Percentiles rank a stretch among this genome's conserved stretches.
These are phyloP conservation scores for Heterobasidion irregulare DNA, from an alignment of 1,284 basidiomycete species.

Conservation along the genomic window DNA sequence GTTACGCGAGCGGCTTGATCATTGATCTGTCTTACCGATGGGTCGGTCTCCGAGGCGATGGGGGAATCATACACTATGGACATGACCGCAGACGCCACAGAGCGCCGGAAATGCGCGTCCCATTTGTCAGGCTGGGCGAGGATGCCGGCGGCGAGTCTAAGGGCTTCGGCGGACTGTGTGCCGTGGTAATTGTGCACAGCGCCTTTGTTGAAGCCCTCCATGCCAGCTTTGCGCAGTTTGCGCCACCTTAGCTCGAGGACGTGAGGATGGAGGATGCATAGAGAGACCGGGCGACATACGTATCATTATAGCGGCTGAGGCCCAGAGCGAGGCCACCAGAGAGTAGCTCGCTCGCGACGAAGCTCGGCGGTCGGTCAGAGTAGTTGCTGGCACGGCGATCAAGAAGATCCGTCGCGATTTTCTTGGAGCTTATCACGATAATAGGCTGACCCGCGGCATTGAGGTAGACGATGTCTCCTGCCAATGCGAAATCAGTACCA, in stretches of 20 bases:
- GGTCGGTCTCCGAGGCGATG: conserved; percentile 8
- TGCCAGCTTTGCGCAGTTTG: conserved; percentile 11
- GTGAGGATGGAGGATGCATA: not conserved
- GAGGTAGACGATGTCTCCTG: conserved; percentile 18
- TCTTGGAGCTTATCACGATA: conserved; percentile 16
- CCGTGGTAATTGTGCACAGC: conserved; percentile 6
- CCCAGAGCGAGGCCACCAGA: conserved; percentile 10
- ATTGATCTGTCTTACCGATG: conserved; percentile 7
- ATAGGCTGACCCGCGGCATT: conserved; percentile 16
- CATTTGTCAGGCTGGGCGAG: conserved; percentile 6
- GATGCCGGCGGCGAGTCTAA: conserved; percentile 8
- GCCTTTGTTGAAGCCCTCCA: conserved; percentile 11
- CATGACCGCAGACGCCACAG: conserved; percentile 9
- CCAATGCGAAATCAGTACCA: not conserved
- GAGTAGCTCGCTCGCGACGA: conserved; percentile 12
- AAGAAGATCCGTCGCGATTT: conserved; percentile 17
- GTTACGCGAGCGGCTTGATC: conserved; percentile 11
- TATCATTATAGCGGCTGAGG: conserved; percentile 9
- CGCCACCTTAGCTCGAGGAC: conserved; percentile 6
- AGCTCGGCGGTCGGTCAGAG: conserved; percentile 15
- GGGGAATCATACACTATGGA: conserved; percentile 10
- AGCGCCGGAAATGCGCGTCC: conserved; percentile 10
- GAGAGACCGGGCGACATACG: conserved; percentile 1
- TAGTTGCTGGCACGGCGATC: conserved; percentile 18
- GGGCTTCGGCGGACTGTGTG: conserved; percentile 8